These are phyloP conservation scores for Geotrichum bryndzae DNA, from an alignment of 1,139 yeast species.

Conservation along the genomic window DNA sequence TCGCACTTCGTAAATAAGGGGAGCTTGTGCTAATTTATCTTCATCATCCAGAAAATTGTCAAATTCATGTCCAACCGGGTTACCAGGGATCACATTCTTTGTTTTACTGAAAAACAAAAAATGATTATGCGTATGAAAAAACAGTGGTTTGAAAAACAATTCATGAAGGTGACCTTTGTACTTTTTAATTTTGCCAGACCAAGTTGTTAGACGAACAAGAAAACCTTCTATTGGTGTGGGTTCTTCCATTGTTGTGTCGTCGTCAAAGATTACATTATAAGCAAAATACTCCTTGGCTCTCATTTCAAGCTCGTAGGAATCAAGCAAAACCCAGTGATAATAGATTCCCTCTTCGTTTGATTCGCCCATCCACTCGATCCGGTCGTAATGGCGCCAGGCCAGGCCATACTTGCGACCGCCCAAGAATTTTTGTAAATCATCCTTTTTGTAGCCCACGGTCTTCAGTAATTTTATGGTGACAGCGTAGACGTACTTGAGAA, in stretches of 20 bases:
- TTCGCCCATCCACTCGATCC: conserved; percentile 68
- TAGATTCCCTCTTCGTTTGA: conserved; percentile 45
- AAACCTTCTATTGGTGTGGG: conserved; percentile 77
- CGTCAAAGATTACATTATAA: conserved; percentile 28
- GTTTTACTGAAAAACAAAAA: conserved; percentile 55
- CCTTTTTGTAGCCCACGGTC: conserved; percentile 25
- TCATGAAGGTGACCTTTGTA: conserved; percentile 34
- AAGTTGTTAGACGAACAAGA: conserved; percentile 51
- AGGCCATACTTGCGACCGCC: conserved; percentile 41
- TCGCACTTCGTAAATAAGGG: conserved; percentile 42
- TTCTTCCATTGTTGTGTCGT: conserved; percentile 36
- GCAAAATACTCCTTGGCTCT: conserved; percentile 49
- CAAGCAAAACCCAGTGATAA: conserved; percentile 41
- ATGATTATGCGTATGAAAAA: conserved; percentile 58
- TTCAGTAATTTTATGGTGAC: conserved; percentile 30
- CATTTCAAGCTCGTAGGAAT: conserved; percentile 50
- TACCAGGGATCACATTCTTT: conserved; percentile 48
- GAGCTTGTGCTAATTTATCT: conserved; percentile 30
- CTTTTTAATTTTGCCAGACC: conserved; percentile 42
- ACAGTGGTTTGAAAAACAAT: conserved; percentile 50
- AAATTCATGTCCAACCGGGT: neutral
- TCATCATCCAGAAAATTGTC: conserved; percentile 12
- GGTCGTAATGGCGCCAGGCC: conserved; percentile 63
- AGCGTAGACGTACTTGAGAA: conserved; percentile 27
- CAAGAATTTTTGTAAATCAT: conserved; percentile 28